Evolutionary conservation across 108 stramenopile species (phyloP), one percentile per base, ranked within the genome.

Genomic region (Thalassiosira profunda): DNA sequence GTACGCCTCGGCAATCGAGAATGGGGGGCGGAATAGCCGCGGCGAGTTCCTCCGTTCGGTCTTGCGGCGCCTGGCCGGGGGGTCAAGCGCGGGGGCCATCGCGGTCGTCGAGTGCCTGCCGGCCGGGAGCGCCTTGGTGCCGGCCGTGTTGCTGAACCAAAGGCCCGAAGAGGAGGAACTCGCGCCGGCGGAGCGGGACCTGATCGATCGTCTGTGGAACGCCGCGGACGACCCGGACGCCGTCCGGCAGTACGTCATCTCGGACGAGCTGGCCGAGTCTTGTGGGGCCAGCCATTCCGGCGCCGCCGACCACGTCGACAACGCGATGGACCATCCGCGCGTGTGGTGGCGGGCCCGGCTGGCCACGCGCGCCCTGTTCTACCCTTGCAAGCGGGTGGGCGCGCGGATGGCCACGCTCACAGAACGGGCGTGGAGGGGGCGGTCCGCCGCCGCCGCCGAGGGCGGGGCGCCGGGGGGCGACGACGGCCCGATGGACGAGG

Each of bases 121-220:
- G 9, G 43, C 64, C 8, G 63, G 43, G 17, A 83, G 75, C 48
- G 15, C 71, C 0, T 54, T 83, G 25, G 77, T 65, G 4, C 61
- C 52, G 24, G 70, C 60, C n/a, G 48, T 79, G 33, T 74, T 70
- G 69, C 45, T 56, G 62, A n/a, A 54, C 26, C 54, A 29, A 35
- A 37, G 3, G 53, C 55, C 67, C 21, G 67, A 80, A 54, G 72
- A 81, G 21, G 64, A 48, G 2, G 44, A 68, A 12, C 28, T 76
- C 54, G 58, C 64, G 21, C 44, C 55, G 8, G 51, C 54, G 20
- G 75, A 76, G 30, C 62, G 31, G 11, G 92, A 93, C 52, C 12
- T 93, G 20, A 24, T 64, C n/a, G 58, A 68, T 47, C 76, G 89
- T 18, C 60, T 93, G 41, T 91, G 89, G 89, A 83, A 80, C 21